A percentile compares a stretch with the other conserved stretches of the same genome.
These are phyloP conservation scores for Pueraria montana DNA, from an alignment of 306 rosid genomes.

Conservation along the genomic window DNA sequence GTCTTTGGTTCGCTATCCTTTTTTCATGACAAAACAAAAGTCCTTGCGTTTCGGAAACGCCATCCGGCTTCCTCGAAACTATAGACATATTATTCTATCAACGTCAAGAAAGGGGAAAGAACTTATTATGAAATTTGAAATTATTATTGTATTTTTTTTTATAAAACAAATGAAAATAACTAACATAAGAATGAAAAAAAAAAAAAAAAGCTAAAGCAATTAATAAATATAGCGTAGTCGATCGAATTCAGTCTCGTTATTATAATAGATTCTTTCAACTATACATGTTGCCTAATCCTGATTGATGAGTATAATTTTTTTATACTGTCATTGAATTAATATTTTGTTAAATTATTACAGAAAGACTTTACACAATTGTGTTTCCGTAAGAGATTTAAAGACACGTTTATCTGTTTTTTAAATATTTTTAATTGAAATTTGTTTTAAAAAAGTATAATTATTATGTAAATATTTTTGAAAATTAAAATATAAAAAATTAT, in stretches of 20 bases:
- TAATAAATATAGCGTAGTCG: background rate
- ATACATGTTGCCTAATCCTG: background rate
- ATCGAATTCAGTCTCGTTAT: background rate
- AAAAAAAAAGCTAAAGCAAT: background rate
- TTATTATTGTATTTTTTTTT: background rate
- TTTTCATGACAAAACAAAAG: background rate
- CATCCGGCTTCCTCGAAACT: background rate
- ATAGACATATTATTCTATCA: background rate
- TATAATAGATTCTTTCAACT: too few species aligned
- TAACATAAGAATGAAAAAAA: background rate
- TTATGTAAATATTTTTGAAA: too few species aligned
- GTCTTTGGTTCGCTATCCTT: background rate
- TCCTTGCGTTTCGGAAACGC: background rate
- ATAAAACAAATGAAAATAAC: background rate
- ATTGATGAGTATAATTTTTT: background rate
- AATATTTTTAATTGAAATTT: too few species aligned
- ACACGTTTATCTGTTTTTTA: too few species aligned
- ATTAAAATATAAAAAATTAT: too few species aligned
- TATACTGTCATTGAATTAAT: too few species aligned
- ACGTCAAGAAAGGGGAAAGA: background rate
- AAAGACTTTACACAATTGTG: background rate
- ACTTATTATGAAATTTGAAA: background rate
- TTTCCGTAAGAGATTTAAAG: background rate
- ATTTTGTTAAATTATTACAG: background rate
- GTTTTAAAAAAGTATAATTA: too few species aligned